These are phyloP conservation scores for Chlamydomonas eustigma DNA, from an alignment of 139 green algal genomes.

Conservation along the genomic window DNA sequence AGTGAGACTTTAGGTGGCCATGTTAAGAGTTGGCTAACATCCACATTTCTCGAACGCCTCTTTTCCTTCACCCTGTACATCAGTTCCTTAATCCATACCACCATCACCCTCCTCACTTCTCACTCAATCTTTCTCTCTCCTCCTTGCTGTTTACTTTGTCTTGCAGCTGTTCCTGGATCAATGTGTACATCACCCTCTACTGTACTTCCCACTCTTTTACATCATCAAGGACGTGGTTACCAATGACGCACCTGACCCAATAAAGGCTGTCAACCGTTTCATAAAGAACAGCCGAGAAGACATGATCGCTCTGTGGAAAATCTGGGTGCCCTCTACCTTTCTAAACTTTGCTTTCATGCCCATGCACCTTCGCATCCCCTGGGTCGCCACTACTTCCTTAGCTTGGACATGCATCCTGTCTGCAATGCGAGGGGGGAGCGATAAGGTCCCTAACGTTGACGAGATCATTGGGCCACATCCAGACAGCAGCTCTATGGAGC, in stretches of 20 bases:
- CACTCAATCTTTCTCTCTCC: neutral
- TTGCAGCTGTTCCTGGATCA: slow-evolving; percentile 55
- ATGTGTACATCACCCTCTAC: slow-evolving; percentile 64
- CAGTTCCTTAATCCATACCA: no score
- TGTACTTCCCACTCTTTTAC: slow-evolving; percentile 86
- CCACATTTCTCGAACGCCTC: no score
- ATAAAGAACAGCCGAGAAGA: slow-evolving; percentile 74
- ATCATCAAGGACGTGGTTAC: slow-evolving; percentile 58
- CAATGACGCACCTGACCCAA: neutral
- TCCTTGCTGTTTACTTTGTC: neutral
- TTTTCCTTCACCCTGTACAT: no score
- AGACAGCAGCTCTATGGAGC: neutral
- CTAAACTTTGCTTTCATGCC: slow-evolving; percentile 86
- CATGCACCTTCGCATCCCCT: slow-evolving; percentile 77
- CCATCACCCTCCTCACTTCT: neutral
- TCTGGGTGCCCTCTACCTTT: slow-evolving; percentile 45
- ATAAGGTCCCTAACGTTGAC: neutral
- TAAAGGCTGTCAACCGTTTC: slow-evolving; percentile 42
- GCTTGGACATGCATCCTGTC: neutral
- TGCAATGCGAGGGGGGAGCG: neutral
- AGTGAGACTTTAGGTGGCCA: no score
- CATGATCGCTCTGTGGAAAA: slow-evolving; percentile 69
- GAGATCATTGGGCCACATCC: neutral
- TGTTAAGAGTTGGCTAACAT: no score
- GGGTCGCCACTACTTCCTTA: neutral